phyloP scores from a whole-genome alignment of 495 filamentous ascomycete species.

The Penicillium fimorum region DNA sequence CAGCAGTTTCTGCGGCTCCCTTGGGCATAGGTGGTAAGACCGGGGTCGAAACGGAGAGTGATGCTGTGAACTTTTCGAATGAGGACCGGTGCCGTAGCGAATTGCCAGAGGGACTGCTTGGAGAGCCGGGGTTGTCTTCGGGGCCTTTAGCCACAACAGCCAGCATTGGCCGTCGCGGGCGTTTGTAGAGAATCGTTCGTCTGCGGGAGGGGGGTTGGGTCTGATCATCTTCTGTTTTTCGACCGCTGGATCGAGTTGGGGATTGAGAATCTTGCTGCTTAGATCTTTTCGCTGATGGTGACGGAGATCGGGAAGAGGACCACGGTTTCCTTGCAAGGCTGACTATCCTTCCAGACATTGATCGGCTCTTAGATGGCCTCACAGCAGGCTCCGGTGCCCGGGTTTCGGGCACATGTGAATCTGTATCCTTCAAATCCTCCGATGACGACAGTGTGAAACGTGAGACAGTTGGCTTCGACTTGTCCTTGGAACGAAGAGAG shows the following conservation, averaged over 20 bases:
- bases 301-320: conserved; percentile 65
- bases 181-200: conserved; percentile 43
- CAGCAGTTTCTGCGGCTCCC: conserved; percentile 28
- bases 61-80: conserved; percentile 54
- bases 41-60: conserved; percentile 45
- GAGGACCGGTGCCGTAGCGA: conserved; percentile 57
- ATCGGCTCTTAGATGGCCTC: conserved; percentile 46
- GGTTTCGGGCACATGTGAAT: conserved; percentile 30
- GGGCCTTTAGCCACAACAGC: conserved; percentile 49
- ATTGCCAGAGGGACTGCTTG: conserved; percentile 49
- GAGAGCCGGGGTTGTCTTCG: conserved; percentile 41
- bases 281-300: conserved; percentile 47
- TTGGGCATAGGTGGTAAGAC: conserved; percentile 55
- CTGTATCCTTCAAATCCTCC: conserved; percentile 36
- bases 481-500: conserved; percentile 42
- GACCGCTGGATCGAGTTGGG: conserved; percentile 24
- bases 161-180: conserved; percentile 51
- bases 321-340: conserved; percentile 67
- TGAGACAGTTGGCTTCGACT: conserved; percentile 32
- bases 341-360: conserved; percentile 64
- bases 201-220: conserved; percentile 33
- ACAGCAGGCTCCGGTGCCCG: conserved; percentile 40
- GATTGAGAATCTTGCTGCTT: conserved; percentile 42
- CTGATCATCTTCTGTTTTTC: conserved; percentile 27
- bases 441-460: conserved; percentile 38